A percentile compares a stretch with the other conserved stretches of the same genome.
Evolutionary conservation across 768 basidiomycete species (phyloP).

Genomic region (Paxillus rubicundulus): DNA sequence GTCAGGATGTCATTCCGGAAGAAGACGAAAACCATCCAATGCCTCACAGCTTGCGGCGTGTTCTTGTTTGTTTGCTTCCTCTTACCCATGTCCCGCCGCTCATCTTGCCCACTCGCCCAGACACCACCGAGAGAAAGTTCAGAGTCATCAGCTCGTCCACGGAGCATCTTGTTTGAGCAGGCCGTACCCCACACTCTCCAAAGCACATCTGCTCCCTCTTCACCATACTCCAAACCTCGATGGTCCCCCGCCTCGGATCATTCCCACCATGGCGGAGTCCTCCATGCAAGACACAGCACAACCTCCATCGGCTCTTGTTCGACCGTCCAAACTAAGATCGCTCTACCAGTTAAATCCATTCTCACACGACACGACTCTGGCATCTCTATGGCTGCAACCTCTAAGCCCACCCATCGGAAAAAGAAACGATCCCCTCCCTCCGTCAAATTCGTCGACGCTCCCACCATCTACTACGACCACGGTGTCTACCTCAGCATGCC

Average conservation of each 20-base stretch:
- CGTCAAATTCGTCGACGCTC: conserved; percentile 69
- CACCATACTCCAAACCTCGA: conserved; percentile 19
- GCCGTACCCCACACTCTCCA: neutral
- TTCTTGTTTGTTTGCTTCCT: conserved; percentile 24
- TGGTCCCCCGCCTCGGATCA: conserved; percentile 18
- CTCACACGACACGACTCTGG: conserved; percentile 52
- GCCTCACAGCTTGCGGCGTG: conserved; percentile 29
- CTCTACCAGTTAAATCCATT: conserved; percentile 49
- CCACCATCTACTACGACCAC: conserved; percentile 52
- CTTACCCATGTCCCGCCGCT: conserved; percentile 8
- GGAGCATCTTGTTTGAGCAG: conserved; percentile 30
- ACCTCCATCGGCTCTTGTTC: conserved; percentile 39
- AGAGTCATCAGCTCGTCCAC: conserved; percentile 15
- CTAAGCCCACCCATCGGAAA: conserved; percentile 23
- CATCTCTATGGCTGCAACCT: conserved; percentile 39
- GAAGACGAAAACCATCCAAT: conserved; percentile 28
- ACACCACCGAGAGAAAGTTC: conserved; percentile 17
- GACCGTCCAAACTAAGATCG: conserved; percentile 24
- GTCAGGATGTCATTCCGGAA: conserved; percentile 29
- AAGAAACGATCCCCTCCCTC: conserved; percentile 41
- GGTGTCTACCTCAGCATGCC: conserved; percentile 12
- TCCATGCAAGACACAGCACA: conserved; percentile 34
- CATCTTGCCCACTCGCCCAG: conserved; percentile 10
- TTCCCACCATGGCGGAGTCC: conserved; percentile 12
- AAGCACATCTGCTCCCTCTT: conserved; percentile 6